Percentiles rank a stretch among this genome's conserved stretches.
Evolutionary conservation across 2,329 filamentous ascomycete species (phyloP).

Genomic region (Calonectria henricotiae): DNA sequence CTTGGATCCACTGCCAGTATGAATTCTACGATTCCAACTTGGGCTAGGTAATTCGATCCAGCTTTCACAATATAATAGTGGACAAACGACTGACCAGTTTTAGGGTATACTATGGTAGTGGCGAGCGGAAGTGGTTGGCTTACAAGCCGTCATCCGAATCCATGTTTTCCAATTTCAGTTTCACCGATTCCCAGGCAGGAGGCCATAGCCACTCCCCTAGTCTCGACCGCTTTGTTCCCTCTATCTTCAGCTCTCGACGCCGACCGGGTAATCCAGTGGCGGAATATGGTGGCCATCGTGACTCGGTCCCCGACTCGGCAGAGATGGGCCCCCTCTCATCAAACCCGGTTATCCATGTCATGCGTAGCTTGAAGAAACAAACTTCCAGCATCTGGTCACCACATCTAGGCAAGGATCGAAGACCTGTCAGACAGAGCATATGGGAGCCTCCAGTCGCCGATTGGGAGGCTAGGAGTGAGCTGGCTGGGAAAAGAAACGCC

Average conservation of each 20-base stretch:
- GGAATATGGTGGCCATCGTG: conserved; percentile 27
- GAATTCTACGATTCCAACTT: conserved; percentile 66
- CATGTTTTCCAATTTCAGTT: conserved; percentile 64
- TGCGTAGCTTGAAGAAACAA: conserved; percentile 62
- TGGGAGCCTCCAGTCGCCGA: conserved; percentile 84
- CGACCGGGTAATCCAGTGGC: conserved; percentile 59
- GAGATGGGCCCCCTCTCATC: conserved; percentile 61
- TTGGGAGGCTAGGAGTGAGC: conserved; percentile 73
- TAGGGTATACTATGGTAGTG: conserved; percentile 80
- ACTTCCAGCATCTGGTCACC: conserved; percentile 81
- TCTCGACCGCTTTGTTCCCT: conserved; percentile 65
- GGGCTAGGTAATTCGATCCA: conserved; percentile 65
- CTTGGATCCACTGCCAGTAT: conserved; percentile 70
- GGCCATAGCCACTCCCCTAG: conserved; percentile 68
- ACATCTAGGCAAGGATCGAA: conserved; percentile 77
- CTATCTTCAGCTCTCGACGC: conserved; percentile 65
- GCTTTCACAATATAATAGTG: not conserved
- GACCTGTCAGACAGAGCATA: conserved; percentile 72
- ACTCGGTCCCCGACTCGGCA: conserved; percentile 58
- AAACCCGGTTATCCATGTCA: conserved; percentile 50
- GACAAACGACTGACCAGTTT: conserved; percentile 41
- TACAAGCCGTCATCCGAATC: conserved; percentile 63
- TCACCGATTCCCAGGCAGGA: conserved; percentile 64
- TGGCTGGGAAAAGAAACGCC: conserved; percentile 78
- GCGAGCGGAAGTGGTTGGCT: conserved; percentile 71